Conservation (phyloP, 2,329 filamentous ascomycete genomes). For the Chlorencoelia australis region DNA sequence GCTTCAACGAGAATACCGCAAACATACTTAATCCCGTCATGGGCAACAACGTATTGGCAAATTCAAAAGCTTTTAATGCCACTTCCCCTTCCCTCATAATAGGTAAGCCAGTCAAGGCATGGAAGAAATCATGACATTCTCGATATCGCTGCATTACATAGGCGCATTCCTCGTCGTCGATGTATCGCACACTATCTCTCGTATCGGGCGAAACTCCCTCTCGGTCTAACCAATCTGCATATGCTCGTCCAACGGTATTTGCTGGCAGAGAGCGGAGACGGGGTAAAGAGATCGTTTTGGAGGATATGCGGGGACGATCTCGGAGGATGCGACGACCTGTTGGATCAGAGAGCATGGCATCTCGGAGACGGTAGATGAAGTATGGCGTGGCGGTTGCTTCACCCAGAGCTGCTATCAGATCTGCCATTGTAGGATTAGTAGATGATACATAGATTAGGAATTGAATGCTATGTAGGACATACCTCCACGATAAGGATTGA, state of each 20-base stretch:
- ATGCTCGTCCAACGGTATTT: slow-evolving; percentile 70
- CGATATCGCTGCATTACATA: slow-evolving; percentile 98
- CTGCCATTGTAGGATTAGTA: slow-evolving; percentile 34
- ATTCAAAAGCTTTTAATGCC: slow-evolving; percentile 96
- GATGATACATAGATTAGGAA: neutral
- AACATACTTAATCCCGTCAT: slow-evolving; percentile 88
- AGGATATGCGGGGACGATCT: slow-evolving; percentile 80
- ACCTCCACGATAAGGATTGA: slow-evolving; percentile 76
- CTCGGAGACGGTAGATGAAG: slow-evolving; percentile 85
- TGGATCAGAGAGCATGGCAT: slow-evolving; percentile 76
- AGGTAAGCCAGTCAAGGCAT: slow-evolving; percentile 84
- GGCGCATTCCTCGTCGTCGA: slow-evolving; percentile 90
- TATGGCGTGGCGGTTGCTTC: slow-evolving; percentile 91
- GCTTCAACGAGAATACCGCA: slow-evolving; percentile 55
- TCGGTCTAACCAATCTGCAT: slow-evolving; percentile 83
- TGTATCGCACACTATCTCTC: slow-evolving; percentile 70
- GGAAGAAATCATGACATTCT: slow-evolving; percentile 96
- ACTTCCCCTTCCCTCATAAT: slow-evolving; percentile 92
- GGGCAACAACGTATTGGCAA: slow-evolving; percentile 83
- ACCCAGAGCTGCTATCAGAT: slow-evolving; percentile 88
- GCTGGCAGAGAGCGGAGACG: slow-evolving; percentile 61
- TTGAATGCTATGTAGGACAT: slow-evolving; percentile 12
- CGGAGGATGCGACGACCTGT: slow-evolving; percentile 87
- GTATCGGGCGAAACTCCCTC: slow-evolving; percentile 93
- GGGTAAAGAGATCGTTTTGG: slow-evolving; percentile 51